Evolutionary conservation across 2,329 filamentous ascomycete species (phyloP), one percentile per base, ranked within the genome.

Genomic region (Neocucurbitaria cava): DNA sequence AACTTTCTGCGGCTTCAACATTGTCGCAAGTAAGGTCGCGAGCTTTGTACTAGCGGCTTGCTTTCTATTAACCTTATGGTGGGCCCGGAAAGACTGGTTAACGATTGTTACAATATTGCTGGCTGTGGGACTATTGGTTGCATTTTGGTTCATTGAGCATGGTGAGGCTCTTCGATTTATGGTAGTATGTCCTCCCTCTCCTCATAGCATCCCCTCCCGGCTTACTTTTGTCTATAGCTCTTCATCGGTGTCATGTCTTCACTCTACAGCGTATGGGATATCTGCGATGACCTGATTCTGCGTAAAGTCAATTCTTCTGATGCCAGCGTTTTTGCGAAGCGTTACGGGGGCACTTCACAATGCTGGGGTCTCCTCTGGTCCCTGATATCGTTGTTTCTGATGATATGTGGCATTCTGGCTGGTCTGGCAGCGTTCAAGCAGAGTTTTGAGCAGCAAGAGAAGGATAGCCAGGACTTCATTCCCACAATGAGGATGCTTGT

Each of bases 171-270:
- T 93, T 72, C 81, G 89, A 54, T 93, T 89, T 69, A 84, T 92
- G 46, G 87, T 90, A 47, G 82, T 84, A 72, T 71, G 82, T 79
- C 3, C 68, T 30, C 18, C 15, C n/a, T 13, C 10, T 10, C 9
- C 13, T 9, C 2, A 13, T 28, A 30, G 5, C 8, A 23, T 13
- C 9, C 30, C 5, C 10, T 24, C 24, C 9, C 43, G 49, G 21
- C 49, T 46, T 52, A 41, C 44, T n/a, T 10, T 3, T 5, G 0
- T 17, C 17, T 8, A 56, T 20, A 85, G 78, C 82, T 93, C 24
- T 93, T 93, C 67, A 91, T 93, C 57, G 90, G 90, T 38, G 89
- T 92, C 64, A 92, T 93, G 90, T 89, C 86, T 6, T 88, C 86
- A 1, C 82, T 93, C 1, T 93, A 93, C 75, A 90, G 87, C 61